Conservation (phyloP, 192 early-diverging fungal genomes). For the Radiomyces spectabilis region DNA sequence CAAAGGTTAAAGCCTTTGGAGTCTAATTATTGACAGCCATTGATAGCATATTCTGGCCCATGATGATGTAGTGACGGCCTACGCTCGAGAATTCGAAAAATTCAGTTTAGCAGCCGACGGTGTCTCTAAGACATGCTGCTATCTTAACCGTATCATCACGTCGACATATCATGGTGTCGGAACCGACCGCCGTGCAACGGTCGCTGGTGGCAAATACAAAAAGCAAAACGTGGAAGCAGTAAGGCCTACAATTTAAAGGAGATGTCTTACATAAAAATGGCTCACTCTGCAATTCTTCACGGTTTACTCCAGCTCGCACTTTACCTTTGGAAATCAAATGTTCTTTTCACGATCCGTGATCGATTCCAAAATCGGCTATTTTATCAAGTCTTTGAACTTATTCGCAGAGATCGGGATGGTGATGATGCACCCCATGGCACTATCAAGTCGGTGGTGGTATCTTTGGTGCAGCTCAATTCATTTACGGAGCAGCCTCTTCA, state of each 20-base stretch:
- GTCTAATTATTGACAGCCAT: neutral
- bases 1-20: neutral
- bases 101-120: slow-evolving; percentile 55
- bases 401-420: slow-evolving; percentile 62
- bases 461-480: slow-evolving; percentile 55
- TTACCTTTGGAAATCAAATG: slow-evolving; percentile 62
- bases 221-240: slow-evolving; percentile 62
- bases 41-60: slow-evolving; percentile 48
- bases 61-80: slow-evolving; percentile 62
- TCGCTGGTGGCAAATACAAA: slow-evolving; percentile 39
- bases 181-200: slow-evolving; percentile 31
- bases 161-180: slow-evolving; percentile 18
- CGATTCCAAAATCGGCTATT: slow-evolving; percentile 55
- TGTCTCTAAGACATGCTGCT: slow-evolving; percentile 57
- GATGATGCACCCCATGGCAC: slow-evolving; percentile 43
- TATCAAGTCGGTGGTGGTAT: slow-evolving; percentile 44
- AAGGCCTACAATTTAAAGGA: slow-evolving; percentile 11
- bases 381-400: slow-evolving; percentile 61
- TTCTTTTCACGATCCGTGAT: slow-evolving; percentile 52
- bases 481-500: slow-evolving; percentile 58
- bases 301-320: slow-evolving; percentile 60
- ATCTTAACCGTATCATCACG: slow-evolving; percentile 57
- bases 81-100: slow-evolving; percentile 57
- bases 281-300: slow-evolving; percentile 1
- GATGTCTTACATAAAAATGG: slow-evolving; percentile 18